Evolutionary conservation across 1,284 basidiomycete genomes (phyloP), one percentile per base, ranked within the genome.

Genomic region (Tilletia setariae): DNA sequence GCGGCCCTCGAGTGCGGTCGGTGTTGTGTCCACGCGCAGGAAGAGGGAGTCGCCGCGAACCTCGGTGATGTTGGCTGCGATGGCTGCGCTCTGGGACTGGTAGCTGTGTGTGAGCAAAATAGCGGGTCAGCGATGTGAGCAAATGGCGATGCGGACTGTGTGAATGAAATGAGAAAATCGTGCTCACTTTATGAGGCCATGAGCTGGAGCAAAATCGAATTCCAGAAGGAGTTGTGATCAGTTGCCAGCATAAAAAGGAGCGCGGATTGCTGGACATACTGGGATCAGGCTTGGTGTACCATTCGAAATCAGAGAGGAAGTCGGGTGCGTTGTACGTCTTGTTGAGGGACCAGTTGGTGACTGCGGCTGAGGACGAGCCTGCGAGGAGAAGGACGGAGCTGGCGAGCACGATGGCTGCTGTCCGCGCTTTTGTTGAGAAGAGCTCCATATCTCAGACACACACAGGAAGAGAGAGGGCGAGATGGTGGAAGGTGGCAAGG

Each of bases 21-120:
- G 51, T 0, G 51, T 63, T 1, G 78, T 80, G 51, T 75, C 75
- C 9, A 81, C 79, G 40, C 71, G 70, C 74, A 82, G 75, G 40
- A 75, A 65, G 67, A 77, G 43, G 11, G 43, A 44, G 43, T 19
- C 43, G 43, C 43, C 43, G 11, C 19, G 9, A 19, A 44, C 43
- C 19, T 44, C 43, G 43, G 43, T 44, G 43, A 44, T 9, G 43
- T 44, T 44, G 43, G 43, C 19, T 19, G 11, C 19, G 43, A 44
- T 9, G 11, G 43, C 43, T 11, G 43, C 43, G 43, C 43, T 44
- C 43, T 44, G 43, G 43, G 43, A n/a, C 19, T 40, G 30, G 30
- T 43, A n/a, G 59, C 16, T 16, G 59, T 30, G n/a, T 8, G 25
- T 19, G 47, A n/a, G n/a, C n/a, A n/a, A n/a, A n/a, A n/a, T n/a